Evolutionary conservation across 495 filamentous ascomycete genomes (phyloP).

Genomic region (Barbatosphaeria neglecta): DNA sequence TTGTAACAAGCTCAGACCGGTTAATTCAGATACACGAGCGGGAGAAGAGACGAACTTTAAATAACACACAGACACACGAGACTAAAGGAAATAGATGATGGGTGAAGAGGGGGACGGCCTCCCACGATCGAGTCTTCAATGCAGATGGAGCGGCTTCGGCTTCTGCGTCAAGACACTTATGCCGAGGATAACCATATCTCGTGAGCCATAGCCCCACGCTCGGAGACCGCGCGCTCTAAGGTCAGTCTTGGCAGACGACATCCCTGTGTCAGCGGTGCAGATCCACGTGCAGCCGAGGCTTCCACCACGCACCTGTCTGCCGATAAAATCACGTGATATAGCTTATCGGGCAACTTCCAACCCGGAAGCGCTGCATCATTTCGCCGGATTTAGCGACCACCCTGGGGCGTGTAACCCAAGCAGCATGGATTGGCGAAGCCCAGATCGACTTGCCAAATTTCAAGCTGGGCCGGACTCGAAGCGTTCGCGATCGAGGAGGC

Average conservation of each 20-base stretch:
- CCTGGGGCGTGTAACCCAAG: no score
- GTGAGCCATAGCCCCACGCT: not conserved
- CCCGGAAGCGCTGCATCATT: not conserved
- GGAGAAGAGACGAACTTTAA: no score
- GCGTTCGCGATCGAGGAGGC: not conserved
- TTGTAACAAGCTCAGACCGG: no score
- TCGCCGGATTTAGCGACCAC: no score
- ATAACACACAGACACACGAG: no score
- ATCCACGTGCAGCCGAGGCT: constrained; percentile 4
- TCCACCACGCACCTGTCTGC: no score
- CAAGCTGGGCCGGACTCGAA: not conserved
- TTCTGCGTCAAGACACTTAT: not conserved
- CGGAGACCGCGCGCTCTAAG: constrained; percentile 2
- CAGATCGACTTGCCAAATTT: not conserved
- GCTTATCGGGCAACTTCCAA: no score
- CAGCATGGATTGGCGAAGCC: no score
- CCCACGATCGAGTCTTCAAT: not conserved
- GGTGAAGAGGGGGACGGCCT: no score
- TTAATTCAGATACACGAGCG: no score
- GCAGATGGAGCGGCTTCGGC: constrained; percentile 2
- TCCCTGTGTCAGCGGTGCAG: constrained; percentile 2
- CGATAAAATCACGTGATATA: no score
- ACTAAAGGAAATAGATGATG: no score
- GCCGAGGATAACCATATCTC: constrained; percentile 26
- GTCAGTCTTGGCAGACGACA: not conserved